phyloP scores from a whole-genome alignment of 2,329 filamentous ascomycete species.

The Hymenoscyphus occultus region DNA sequence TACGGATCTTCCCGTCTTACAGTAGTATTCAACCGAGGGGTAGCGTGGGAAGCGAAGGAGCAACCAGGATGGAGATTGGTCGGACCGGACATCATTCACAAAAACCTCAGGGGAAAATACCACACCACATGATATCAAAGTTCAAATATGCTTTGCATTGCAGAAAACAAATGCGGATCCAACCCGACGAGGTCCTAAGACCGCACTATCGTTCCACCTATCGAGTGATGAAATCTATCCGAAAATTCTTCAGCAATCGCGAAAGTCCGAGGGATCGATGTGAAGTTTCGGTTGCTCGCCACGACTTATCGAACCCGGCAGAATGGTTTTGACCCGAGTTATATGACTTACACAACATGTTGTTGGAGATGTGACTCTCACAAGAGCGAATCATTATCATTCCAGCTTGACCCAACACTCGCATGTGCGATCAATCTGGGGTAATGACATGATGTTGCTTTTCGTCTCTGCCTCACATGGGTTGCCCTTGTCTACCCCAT shows the following conservation, averaged over 20 bases:
- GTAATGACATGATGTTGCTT: not conserved
- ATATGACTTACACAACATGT: not conserved
- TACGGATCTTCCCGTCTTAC: not conserved
- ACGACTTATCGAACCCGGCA: not conserved
- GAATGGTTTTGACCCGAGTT: not conserved
- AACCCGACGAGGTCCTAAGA: slow-evolving; percentile 1
- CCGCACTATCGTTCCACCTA: slow-evolving; percentile 2
- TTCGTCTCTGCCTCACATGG: not conserved
- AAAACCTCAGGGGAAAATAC: not conserved
- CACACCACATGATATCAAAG: not conserved
- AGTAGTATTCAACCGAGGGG: not conserved
- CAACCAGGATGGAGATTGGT: not conserved
- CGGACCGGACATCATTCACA: not conserved
- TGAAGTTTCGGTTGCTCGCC: not conserved
- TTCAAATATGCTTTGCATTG: slow-evolving; percentile 3
- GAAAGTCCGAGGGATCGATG: not conserved
- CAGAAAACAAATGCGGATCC: not conserved
- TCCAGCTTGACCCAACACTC: not conserved
- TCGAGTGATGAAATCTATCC: not conserved
- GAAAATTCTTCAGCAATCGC: not conserved
- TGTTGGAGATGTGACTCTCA: not conserved
- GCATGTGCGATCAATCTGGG: not conserved
- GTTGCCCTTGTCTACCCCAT: not conserved
- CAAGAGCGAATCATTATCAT: not conserved
- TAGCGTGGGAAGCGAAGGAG: not conserved